A percentile compares a stretch with the other conserved stretches of the same genome.
These are phyloP conservation scores for Sinapis alba DNA, from an alignment of 441 rosid genomes.

Conservation along the genomic window DNA sequence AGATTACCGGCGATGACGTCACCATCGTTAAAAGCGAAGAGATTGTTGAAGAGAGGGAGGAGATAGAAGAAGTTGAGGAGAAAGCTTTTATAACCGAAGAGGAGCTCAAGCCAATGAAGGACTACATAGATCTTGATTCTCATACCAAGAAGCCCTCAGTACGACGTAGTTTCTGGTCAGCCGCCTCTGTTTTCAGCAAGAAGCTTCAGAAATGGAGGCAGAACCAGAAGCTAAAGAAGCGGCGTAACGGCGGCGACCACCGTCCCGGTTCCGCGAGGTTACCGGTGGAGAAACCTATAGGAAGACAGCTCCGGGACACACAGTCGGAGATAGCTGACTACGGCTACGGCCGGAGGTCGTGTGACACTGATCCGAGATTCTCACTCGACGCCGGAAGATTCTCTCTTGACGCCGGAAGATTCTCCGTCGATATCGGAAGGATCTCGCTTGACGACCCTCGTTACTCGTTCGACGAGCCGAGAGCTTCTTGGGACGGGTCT, in stretches of 20 bases:
- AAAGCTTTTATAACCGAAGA: constrained; percentile 48
- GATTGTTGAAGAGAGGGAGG: constrained; percentile 57
- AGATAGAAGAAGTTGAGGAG: constrained; percentile 42
- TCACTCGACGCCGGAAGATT: constrained; percentile 89
- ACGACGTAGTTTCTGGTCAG: constrained; percentile 97
- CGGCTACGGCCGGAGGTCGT: constrained; percentile 95
- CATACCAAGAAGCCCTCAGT: constrained; percentile 79
- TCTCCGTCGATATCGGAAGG: constrained; percentile 82
- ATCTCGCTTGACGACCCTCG: constrained; percentile 83
- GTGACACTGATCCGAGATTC: constrained; percentile 98
- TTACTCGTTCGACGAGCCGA: constrained; percentile 89
- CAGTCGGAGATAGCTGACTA: constrained; percentile 99
- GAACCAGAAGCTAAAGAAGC: constrained; percentile 93
- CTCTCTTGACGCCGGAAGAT: constrained; percentile 78
- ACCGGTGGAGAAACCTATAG: constrained; percentile 96
- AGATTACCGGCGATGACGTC: constrained; percentile 20
- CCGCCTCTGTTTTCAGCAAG: constrained; percentile 96
- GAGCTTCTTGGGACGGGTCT: constrained; percentile 98
- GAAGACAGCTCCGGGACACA: constrained; percentile 89
- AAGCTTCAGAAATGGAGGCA: constrained; percentile 96
- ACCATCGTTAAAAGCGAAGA: constrained; percentile 46
- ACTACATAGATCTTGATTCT: constrained; percentile 91
- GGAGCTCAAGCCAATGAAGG: constrained; percentile 84
- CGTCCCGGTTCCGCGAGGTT: constrained; percentile 71
- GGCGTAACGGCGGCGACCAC: constrained; percentile 51